phyloP scores from a whole-genome alignment of 1,139 yeast genomes.

The Yamadazyma buinensis region DNA sequence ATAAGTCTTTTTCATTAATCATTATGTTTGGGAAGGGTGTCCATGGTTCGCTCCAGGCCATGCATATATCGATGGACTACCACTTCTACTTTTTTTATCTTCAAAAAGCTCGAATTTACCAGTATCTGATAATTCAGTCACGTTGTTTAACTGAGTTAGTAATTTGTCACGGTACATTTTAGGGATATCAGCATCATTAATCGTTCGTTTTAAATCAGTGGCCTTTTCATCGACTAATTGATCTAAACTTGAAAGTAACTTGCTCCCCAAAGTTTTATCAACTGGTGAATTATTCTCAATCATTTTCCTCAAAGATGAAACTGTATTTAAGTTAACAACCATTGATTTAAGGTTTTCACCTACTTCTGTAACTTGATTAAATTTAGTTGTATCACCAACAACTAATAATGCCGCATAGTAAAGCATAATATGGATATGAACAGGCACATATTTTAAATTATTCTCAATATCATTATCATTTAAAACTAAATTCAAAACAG shows the following conservation, averaged over 20 bases:
- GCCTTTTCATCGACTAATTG: constrained; percentile 40
- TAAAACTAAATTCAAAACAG: constrained; percentile 56
- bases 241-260: constrained; percentile 44
- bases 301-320: constrained; percentile 39
- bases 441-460: constrained; percentile 62
- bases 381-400: constrained; percentile 35
- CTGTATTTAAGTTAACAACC: constrained; percentile 27
- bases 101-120: constrained; percentile 17
- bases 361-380: constrained; percentile 8
- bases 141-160: constrained; percentile 15
- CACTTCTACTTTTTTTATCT: constrained; percentile 20
- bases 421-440: constrained; percentile 68
- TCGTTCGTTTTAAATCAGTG: constrained; percentile 9
- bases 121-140: constrained; percentile 10
- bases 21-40: constrained; percentile 41
- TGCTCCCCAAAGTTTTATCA: constrained; percentile 50
- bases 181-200: constrained; percentile 9
- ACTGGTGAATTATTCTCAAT: constrained; percentile 48
- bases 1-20: not conserved
- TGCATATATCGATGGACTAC: constrained; percentile 48
- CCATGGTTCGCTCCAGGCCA: constrained; percentile 73
- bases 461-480: constrained; percentile 57
- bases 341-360: constrained; percentile 20
- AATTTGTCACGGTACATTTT: constrained; percentile 14
- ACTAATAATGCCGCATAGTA: constrained; percentile 63